These are phyloP conservation scores for Candida frijolesensis DNA, from an alignment of 1,139 yeast species.

Conservation along the genomic window DNA sequence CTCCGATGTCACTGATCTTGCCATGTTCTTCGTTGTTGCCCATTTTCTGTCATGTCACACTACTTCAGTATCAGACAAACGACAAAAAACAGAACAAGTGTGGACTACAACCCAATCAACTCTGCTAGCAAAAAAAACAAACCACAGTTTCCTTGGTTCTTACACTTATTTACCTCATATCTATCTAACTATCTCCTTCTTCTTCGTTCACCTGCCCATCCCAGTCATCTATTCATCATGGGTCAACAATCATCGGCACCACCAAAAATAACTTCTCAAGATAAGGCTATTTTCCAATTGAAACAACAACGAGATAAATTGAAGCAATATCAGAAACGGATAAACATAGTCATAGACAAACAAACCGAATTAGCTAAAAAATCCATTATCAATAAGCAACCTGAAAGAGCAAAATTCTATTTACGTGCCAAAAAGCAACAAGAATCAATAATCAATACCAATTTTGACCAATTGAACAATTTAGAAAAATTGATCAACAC, in stretches of 20 bases:
- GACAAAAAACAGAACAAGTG: too few relatives aligned
- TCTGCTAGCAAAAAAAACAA: too few relatives aligned
- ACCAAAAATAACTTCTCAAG: constrained; percentile 71
- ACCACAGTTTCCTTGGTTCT: too few relatives aligned
- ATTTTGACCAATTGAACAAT: constrained; percentile 76
- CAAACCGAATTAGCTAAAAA: constrained; percentile 62
- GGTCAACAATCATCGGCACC: constrained; percentile 51
- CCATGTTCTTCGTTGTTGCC: too few relatives aligned
- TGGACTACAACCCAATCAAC: too few relatives aligned
- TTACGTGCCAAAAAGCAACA: constrained; percentile 82
- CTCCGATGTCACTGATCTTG: too few relatives aligned
- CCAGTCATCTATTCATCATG: constrained; percentile 23
- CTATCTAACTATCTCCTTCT: neutral
- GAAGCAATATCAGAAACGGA: constrained; percentile 68
- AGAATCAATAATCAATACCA: constrained; percentile 62
- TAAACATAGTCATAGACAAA: constrained; percentile 55
- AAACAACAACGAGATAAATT: constrained; percentile 87
- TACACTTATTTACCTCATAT: neutral
- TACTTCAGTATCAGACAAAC: too few relatives aligned
- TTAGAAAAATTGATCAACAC: constrained; percentile 72
- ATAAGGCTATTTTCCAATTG: constrained; percentile 79
- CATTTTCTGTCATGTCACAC: too few relatives aligned
- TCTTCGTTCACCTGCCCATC: neutral
- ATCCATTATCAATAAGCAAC: constrained; percentile 56
- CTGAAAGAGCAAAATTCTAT: constrained; percentile 66